Percentiles rank a stretch among this genome's conserved stretches.
These are phyloP conservation scores for Perilla frutescens DNA, from an alignment of 257 asterid species.

Conservation along the genomic window DNA sequence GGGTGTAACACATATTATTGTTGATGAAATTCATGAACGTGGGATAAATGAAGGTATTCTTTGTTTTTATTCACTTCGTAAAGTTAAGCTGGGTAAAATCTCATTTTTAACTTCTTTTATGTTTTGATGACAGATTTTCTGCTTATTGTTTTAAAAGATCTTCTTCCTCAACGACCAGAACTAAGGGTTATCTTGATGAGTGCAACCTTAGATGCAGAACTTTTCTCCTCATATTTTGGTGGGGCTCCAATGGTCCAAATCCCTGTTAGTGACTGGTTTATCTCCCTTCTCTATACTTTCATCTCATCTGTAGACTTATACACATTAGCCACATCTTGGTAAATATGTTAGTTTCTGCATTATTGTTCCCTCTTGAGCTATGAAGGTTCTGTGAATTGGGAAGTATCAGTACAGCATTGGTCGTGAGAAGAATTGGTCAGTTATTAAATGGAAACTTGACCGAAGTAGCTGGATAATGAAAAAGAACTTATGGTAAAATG, in stretches of 20 bases:
- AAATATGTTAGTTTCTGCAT: neutral
- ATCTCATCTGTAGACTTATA: constrained; percentile 10
- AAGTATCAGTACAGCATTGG: constrained; percentile 4
- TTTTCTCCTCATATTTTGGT: constrained; percentile 85
- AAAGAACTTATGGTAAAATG: neutral
- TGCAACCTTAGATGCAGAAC: constrained; percentile 93
- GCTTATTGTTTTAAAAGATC: constrained; percentile 85
- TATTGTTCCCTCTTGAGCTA: constrained; percentile 17
- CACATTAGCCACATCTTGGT: neutral
- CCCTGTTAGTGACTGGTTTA: constrained; percentile 59
- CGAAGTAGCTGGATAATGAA: constrained; percentile 15
- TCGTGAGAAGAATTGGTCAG: neutral
- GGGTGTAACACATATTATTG: constrained; percentile 87
- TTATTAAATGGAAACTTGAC: constrained; percentile 29
- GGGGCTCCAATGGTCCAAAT: constrained; percentile 81
- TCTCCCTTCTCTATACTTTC: constrained; percentile 7
- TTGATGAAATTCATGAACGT: constrained; percentile 98
- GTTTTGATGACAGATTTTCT: constrained; percentile 74
- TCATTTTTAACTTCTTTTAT: constrained; percentile 40
- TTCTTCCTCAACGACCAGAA: constrained; percentile 95
- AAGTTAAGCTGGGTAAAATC: constrained; percentile 19
- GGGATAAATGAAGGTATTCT: constrained; percentile 93
- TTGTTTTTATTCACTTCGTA: constrained; percentile 26
- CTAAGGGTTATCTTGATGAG: constrained; percentile 92
- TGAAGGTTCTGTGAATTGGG: constrained; percentile 24